A percentile compares a stretch with the other conserved stretches of the same genome.
Evolutionary conservation across 305 asterid genomes (phyloP).

Genomic region (Stenogyne calaminthoides): DNA sequence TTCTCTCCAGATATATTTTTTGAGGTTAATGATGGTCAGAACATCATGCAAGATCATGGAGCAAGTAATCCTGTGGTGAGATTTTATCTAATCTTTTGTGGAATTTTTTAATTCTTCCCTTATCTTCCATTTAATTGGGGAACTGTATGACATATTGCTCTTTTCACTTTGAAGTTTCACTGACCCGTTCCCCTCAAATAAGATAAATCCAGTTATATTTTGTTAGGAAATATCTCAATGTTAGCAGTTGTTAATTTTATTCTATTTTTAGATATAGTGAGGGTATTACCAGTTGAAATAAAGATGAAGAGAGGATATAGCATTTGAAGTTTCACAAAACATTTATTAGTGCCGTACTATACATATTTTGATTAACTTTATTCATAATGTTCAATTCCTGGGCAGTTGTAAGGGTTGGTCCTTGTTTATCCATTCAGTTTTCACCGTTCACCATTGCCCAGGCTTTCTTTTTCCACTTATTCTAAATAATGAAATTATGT

Average conservation of each 20-base stretch:
- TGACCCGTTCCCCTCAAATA: constrained; percentile 15
- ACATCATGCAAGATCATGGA: constrained; percentile 71
- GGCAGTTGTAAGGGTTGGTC: constrained; percentile 8
- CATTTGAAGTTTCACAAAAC: constrained; percentile 17
- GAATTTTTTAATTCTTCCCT: constrained; percentile 2
- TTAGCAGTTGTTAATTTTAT: background rate
- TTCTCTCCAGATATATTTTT: constrained; percentile 62
- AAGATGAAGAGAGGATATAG: constrained; percentile 15
- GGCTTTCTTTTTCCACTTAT: background rate
- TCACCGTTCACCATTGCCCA: background rate
- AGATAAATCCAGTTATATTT: background rate
- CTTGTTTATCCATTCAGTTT: background rate
- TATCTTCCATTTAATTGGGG: constrained; percentile 14
- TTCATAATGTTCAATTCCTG: background rate
- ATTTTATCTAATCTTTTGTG: constrained; percentile 29
- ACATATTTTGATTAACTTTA: background rate
- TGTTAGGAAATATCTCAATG: constrained; percentile 15
- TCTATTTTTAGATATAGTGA: constrained; percentile 13
- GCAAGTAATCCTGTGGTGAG: constrained; percentile 83
- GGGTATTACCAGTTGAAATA: constrained; percentile 8
- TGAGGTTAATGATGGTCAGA: constrained; percentile 62
- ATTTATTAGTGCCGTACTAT: constrained; percentile 7
- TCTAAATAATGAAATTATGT: background rate
- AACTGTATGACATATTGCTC: constrained; percentile 7
- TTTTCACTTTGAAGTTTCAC: constrained; percentile 10